These are phyloP conservation scores for Kodamaea sp. DNA, from an alignment of 1,139 yeast genomes.

Conservation along the genomic window DNA sequence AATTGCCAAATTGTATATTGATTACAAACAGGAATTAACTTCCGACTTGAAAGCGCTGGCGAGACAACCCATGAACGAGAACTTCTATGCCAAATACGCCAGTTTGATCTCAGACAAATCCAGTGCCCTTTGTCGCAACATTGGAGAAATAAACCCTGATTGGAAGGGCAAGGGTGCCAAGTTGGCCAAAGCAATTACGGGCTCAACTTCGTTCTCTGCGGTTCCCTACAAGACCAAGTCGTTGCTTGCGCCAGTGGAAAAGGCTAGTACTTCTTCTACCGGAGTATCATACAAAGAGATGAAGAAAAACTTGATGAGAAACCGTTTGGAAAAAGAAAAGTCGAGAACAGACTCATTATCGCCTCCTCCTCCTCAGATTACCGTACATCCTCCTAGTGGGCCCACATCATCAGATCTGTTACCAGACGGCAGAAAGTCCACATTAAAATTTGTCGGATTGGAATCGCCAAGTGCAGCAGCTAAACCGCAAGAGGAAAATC, in stretches of 20 bases:
- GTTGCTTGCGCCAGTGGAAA: slow-evolving; percentile 35
- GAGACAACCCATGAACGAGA: slow-evolving; percentile 24
- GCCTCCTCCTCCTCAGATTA: slow-evolving; percentile 13
- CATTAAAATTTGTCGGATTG: slow-evolving; percentile 28
- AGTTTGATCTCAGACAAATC: slow-evolving; percentile 43
- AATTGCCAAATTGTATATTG: slow-evolving; percentile 34
- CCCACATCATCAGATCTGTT: slow-evolving; percentile 2
- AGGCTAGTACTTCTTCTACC: slow-evolving; percentile 17
- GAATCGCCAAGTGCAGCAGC: slow-evolving; percentile 11
- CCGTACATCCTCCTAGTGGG: slow-evolving; percentile 9
- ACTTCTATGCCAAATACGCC: slow-evolving; percentile 34
- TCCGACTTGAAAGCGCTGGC: slow-evolving; percentile 18
- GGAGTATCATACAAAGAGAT: slow-evolving; percentile 40
- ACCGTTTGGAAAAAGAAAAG: slow-evolving; percentile 7
- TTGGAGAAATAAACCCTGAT: slow-evolving; percentile 41
- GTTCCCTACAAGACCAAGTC: slow-evolving; percentile 47
- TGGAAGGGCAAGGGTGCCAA: slow-evolving; percentile 46
- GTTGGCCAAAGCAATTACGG: slow-evolving; percentile 48
- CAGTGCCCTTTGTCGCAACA: slow-evolving; percentile 37
- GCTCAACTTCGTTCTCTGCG: slow-evolving; percentile 42
- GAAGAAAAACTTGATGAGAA: slow-evolving; percentile 28
- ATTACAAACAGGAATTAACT: slow-evolving; percentile 28
- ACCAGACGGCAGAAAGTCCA: slow-evolving; percentile 9
- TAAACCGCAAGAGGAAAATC: slow-evolving; percentile 5
- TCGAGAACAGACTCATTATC: slow-evolving; percentile 1